Conservation (phyloP, 768 basidiomycete species). For the Termitomyces sp. region DNA sequence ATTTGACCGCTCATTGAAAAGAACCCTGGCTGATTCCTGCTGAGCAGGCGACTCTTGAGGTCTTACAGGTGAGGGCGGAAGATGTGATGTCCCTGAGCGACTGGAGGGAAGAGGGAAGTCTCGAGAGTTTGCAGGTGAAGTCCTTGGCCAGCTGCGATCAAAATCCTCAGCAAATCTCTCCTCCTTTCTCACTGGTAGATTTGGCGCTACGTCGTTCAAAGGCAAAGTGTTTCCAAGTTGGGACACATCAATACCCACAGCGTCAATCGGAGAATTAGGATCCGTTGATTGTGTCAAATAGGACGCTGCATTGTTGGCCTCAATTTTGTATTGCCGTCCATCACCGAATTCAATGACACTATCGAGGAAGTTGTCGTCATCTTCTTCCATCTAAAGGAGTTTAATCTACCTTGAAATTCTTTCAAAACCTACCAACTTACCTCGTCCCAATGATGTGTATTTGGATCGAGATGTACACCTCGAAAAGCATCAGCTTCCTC, state of each 20-base stretch:
- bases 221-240: conserved; percentile 15
- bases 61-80: conserved; percentile 27
- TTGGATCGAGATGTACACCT: conserved; percentile 89
- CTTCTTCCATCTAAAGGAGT: conserved; percentile 74
- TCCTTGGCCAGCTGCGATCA: conserved; percentile 92
- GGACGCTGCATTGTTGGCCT: conserved; percentile 33
- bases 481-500: conserved; percentile 93
- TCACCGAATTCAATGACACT: conserved; percentile 95
- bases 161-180: conserved; percentile 93
- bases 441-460: conserved; percentile 97
- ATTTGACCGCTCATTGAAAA: conserved; percentile 97
- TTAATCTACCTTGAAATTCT: neutral
- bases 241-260: conserved; percentile 12
- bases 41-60: conserved; percentile 40
- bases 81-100: conserved; percentile 16
- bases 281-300: conserved; percentile 16
- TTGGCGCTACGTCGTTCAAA: conserved; percentile 17
- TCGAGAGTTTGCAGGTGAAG: conserved; percentile 38
- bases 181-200: conserved; percentile 66
- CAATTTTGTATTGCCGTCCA: conserved; percentile 85
- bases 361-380: conserved; percentile 84
- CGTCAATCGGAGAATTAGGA: conserved; percentile 18
- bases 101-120: conserved; percentile 29
- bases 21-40: conserved; percentile 57
- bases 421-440: conserved; percentile 38